A percentile compares a stretch with the other conserved stretches of the same genome.
phyloP scores from a whole-genome alignment of 306 rosid species.

The Acmispon strigosus region DNA sequence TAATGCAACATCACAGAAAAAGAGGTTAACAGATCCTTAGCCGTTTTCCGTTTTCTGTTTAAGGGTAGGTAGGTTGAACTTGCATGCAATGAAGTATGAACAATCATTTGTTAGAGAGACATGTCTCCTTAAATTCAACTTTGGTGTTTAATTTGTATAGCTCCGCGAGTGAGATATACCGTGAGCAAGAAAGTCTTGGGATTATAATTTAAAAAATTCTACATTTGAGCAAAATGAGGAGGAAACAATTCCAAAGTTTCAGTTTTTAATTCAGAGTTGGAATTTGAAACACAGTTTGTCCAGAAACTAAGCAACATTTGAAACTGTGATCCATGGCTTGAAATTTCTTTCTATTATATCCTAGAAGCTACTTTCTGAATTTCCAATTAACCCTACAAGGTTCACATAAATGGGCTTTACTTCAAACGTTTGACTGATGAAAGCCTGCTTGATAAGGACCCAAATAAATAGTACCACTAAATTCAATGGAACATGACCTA shows the following conservation, averaged over 20 bases:
- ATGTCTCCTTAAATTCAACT: slow-evolving; percentile 9
- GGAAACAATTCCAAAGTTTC: too few relatives aligned
- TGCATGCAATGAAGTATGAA: background rate
- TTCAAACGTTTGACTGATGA: background rate
- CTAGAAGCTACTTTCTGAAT: background rate
- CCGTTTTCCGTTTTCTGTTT: background rate
- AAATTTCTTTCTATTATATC: background rate
- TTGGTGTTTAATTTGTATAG: background rate
- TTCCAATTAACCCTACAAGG: background rate
- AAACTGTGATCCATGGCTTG: too few relatives aligned
- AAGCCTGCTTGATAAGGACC: background rate
- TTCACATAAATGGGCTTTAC: background rate
- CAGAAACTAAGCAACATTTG: too few relatives aligned
- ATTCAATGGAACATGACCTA: background rate
- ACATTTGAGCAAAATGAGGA: too few relatives aligned
- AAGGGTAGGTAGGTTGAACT: slow-evolving; percentile 1
- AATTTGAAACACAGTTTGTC: too few relatives aligned
- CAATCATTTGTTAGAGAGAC: slow-evolving; percentile 14
- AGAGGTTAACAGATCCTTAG: slow-evolving; percentile 20
- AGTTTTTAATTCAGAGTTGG: too few relatives aligned
- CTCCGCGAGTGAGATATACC: background rate
- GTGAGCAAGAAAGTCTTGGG: background rate
- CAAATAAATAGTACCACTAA: background rate
- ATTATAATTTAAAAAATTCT: background rate
- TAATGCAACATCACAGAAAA: slow-evolving; percentile 10